A percentile compares a stretch with the other conserved stretches of the same genome.
phyloP scores from a whole-genome alignment of 106 monocot species.

The Allium cepa region DNA sequence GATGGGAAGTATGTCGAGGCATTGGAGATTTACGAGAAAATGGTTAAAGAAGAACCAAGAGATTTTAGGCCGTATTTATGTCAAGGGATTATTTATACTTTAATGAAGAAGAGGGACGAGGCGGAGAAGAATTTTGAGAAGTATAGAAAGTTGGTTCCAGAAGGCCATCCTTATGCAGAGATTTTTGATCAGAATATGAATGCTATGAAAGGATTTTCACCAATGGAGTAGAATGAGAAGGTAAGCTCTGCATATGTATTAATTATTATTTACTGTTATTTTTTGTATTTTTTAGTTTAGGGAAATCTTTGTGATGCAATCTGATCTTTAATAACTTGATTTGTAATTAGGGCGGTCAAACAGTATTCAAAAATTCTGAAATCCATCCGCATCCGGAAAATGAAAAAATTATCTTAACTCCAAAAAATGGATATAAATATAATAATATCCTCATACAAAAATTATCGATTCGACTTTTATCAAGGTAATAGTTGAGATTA shows the following conservation, averaged over 20 bases:
- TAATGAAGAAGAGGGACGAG: slow-evolving; percentile 47
- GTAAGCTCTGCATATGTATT: too few relatives aligned
- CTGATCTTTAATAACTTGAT: background rate
- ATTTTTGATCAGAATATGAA: slow-evolving; percentile 44
- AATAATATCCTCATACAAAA: too few relatives aligned
- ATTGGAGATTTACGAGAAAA: slow-evolving; percentile 27
- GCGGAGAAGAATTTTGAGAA: slow-evolving; percentile 60
- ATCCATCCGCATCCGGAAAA: too few relatives aligned
- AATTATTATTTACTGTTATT: background rate
- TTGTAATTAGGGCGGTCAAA: background rate
- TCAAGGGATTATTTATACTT: slow-evolving; percentile 46
- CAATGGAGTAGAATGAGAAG: slow-evolving; percentile 8
- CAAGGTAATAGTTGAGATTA: too few relatives aligned
- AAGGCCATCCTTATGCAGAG: slow-evolving; percentile 54
- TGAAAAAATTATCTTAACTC: too few relatives aligned
- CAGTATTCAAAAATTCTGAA: too few relatives aligned
- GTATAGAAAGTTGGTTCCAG: slow-evolving; percentile 52
- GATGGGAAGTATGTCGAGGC: slow-evolving; percentile 46
- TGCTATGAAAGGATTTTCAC: slow-evolving; percentile 36
- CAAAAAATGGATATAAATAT: too few relatives aligned
- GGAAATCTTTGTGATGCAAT: background rate
- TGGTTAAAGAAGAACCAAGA: slow-evolving; percentile 54
- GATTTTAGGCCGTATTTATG: slow-evolving; percentile 69
- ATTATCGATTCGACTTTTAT: too few relatives aligned
- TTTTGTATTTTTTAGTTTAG: background rate